A percentile compares a stretch with the other conserved stretches of the same genome.
Evolutionary conservation across 1,284 basidiomycete genomes (phyloP).

Genomic region (Irpex sp.): DNA sequence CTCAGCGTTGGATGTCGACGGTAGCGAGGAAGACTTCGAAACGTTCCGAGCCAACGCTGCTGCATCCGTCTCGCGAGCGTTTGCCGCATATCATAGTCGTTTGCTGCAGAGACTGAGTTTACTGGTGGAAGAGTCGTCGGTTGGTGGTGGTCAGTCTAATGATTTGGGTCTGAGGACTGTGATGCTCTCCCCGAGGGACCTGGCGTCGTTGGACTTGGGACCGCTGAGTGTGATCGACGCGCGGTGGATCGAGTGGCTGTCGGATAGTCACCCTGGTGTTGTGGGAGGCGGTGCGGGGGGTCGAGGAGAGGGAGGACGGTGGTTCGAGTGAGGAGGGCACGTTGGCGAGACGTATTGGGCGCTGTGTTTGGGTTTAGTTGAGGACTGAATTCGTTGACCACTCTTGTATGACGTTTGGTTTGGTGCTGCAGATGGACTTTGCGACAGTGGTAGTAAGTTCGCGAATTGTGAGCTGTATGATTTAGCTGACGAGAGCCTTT

Average conservation of each 20-base stretch:
- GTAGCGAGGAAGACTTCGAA: not conserved
- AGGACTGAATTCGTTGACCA: not conserved
- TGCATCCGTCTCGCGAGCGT: not conserved
- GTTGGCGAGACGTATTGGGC: conserved; percentile 46
- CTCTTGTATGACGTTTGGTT: too few species aligned
- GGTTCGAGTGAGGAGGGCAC: not conserved
- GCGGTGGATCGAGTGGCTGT: conserved; percentile 72
- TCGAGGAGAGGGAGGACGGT: conserved; percentile 27
- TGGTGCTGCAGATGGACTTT: not conserved
- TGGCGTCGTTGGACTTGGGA: conserved; percentile 65
- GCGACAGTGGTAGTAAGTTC: not conserved
- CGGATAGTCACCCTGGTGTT: conserved; percentile 53
- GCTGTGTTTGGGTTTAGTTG: conserved; percentile 40
- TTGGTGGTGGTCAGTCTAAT: not conserved
- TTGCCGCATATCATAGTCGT: not conserved
- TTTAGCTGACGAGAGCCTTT: not conserved
- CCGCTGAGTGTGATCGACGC: conserved; percentile 66
- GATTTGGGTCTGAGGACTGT: conserved; percentile 7
- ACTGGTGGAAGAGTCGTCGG: not conserved
- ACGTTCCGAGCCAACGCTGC: not conserved
- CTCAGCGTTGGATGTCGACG: not conserved
- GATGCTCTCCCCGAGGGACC: conserved; percentile 51
- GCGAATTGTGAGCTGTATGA: not conserved
- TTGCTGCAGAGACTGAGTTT: not conserved
- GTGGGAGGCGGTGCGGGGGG: conserved; percentile 33